These are phyloP conservation scores for Aspergillus oerlinghausenensis DNA, from an alignment of 2,329 filamentous ascomycete species.

Conservation along the genomic window DNA sequence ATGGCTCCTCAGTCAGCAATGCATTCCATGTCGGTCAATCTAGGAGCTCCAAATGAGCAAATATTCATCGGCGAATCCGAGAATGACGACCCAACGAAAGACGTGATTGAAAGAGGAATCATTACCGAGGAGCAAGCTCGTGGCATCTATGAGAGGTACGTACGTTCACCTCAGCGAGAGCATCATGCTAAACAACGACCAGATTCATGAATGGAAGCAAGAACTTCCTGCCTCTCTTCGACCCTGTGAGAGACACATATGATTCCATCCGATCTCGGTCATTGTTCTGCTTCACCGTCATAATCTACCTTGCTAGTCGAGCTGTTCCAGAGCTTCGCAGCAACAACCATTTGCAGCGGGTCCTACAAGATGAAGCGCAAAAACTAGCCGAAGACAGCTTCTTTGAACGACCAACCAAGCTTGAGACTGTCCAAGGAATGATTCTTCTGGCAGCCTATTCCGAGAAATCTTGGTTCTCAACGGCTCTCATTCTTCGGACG, in stretches of 20 bases:
- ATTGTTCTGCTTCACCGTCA: conserved; percentile 33
- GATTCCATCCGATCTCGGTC: conserved; percentile 34
- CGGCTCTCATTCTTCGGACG: conserved; percentile 32
- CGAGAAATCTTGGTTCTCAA: conserved; percentile 36
- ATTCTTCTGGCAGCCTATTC: conserved; percentile 33
- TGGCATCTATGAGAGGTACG: conserved; percentile 31
- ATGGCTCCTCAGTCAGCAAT: conserved; percentile 32
- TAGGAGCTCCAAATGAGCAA: conserved; percentile 24
- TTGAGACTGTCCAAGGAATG: conserved; percentile 35
- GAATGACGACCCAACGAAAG: conserved; percentile 24
- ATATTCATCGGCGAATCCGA: conserved; percentile 29
- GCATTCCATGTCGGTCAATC: conserved; percentile 35
- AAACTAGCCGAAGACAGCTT: conserved; percentile 34
- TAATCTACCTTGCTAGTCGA: conserved; percentile 32
- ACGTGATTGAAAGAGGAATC: conserved; percentile 29
- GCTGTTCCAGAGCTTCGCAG: conserved; percentile 29
- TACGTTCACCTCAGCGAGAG: not conserved
- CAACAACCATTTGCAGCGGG: conserved; percentile 30
- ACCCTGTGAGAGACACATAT: conserved; percentile 34
- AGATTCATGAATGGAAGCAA: conserved; percentile 32
- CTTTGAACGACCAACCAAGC: conserved; percentile 32
- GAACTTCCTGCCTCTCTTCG: conserved; percentile 31
- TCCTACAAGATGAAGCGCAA: conserved; percentile 33
- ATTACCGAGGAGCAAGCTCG: conserved; percentile 30
- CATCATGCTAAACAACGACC: not conserved